A percentile compares a stretch with the other conserved stretches of the same genome.
Conservation (phyloP, 495 filamentous ascomycete species). For the Annulohypoxylon moriforme region DNA sequence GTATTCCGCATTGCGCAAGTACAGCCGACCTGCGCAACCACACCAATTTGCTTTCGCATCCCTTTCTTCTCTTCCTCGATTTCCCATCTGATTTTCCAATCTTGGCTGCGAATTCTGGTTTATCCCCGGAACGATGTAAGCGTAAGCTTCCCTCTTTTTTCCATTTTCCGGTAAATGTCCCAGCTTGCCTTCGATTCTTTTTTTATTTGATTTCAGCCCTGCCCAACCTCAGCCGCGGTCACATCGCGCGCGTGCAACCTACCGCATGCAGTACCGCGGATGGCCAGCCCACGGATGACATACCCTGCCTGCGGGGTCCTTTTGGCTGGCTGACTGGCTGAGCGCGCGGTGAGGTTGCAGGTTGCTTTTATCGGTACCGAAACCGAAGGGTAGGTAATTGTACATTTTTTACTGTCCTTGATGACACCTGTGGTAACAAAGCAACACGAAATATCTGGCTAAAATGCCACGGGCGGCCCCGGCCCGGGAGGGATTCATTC, state of each 20-base stretch:
- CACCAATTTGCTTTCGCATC: slow-evolving; percentile 9
- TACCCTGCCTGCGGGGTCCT: slow-evolving; percentile 19
- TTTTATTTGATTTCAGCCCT: slow-evolving; percentile 22
- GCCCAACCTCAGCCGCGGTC: slow-evolving; percentile 15
- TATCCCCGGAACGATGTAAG: not conserved
- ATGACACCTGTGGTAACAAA: slow-evolving; percentile 19
- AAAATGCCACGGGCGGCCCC: slow-evolving; percentile 28
- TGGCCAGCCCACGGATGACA: slow-evolving; percentile 9
- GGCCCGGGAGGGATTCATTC: slow-evolving; percentile 17
- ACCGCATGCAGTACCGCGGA: slow-evolving; percentile 26
- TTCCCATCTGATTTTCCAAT: not conserved
- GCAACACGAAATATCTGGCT: slow-evolving; percentile 23
- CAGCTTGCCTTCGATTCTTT: not conserved
- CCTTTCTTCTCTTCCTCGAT: slow-evolving; percentile 4
- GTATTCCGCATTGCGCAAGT: slow-evolving; percentile 30
- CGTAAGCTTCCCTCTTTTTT: not conserved
- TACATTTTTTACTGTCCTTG: not conserved
- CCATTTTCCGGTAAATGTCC: too few species aligned
- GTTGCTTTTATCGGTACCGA: slow-evolving; percentile 15
- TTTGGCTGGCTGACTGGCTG: not conserved
- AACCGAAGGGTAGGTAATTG: slow-evolving; percentile 11
- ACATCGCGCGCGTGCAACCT: slow-evolving; percentile 26
- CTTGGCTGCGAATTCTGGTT: slow-evolving; percentile 2
- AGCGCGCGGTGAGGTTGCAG: not conserved
- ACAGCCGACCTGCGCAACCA: slow-evolving; percentile 38